A percentile compares a stretch with the other conserved stretches of the same genome.
These are phyloP conservation scores for Xylaria sp. DNA, from an alignment of 2,329 filamentous ascomycete species.

Conservation along the genomic window DNA sequence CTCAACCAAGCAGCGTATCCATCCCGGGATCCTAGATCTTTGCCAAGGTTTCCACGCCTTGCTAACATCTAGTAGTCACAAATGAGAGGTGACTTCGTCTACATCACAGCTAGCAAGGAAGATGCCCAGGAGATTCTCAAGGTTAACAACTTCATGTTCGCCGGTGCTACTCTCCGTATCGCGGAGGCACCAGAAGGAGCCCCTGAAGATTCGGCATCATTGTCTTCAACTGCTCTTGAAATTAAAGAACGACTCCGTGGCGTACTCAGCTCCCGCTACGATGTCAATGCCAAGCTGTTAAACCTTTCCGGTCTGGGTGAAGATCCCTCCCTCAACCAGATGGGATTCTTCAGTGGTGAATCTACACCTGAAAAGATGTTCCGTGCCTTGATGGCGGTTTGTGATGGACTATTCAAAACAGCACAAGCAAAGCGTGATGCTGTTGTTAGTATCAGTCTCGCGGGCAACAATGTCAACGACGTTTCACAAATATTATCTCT, in stretches of 20 bases:
- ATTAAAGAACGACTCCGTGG: constrained; percentile 74
- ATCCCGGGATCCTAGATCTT: constrained; percentile 50
- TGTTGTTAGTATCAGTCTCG: constrained; percentile 83
- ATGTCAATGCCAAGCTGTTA: constrained; percentile 75
- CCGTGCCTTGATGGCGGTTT: constrained; percentile 88
- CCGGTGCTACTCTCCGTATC: constrained; percentile 69
- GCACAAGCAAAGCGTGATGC: constrained; percentile 77
- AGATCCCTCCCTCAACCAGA: constrained; percentile 75
- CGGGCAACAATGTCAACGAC: constrained; percentile 80
- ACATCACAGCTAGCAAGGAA: constrained; percentile 72
- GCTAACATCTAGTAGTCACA: constrained; percentile 78
- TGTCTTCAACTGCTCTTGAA: constrained; percentile 65
- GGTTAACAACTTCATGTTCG: constrained; percentile 75
- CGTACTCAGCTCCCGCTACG: constrained; percentile 80
- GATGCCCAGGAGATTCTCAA: constrained; percentile 72
- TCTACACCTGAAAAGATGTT: constrained; percentile 87
- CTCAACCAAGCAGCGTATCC: constrained; percentile 51
- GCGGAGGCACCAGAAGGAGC: constrained; percentile 56
- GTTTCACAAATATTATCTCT: constrained; percentile 78
- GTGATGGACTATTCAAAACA: constrained; percentile 79
- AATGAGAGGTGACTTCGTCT: constrained; percentile 73
- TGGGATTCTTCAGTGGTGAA: constrained; percentile 79
- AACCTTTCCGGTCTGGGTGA: constrained; percentile 81
- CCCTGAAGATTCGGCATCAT: constrained; percentile 53
- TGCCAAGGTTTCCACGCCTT: constrained; percentile 61